Evolutionary conservation across 2,329 filamentous ascomycete genomes (phyloP), one percentile per base, ranked within the genome.

Genomic region (Fusarium veterinarium): DNA sequence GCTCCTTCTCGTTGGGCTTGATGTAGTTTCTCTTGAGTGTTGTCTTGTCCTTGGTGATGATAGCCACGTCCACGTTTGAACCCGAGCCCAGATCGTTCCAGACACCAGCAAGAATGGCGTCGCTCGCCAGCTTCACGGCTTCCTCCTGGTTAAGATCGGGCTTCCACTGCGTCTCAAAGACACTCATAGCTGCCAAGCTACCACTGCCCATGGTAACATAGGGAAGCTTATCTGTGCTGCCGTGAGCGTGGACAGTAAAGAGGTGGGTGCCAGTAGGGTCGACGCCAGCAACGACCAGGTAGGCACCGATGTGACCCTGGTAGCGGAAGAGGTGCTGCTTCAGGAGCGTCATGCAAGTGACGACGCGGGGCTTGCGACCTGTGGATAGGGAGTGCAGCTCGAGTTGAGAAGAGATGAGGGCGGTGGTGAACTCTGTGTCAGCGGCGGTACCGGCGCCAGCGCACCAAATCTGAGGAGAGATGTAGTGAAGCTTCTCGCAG

Each of bases 401-500:
- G 82, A 99, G 92, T 86, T 98, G 96, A 75, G 96, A 99, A 80
- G 95, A 98, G 87, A 98, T 97, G 84, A 99, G 91, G 81, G 95
- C 93, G 67, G 96, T 99, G 77, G 96, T 99, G 88, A 99, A 99
- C 87, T 99, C 96, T 75, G 95, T 98, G 84, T 99, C 96, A 79
- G 96, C 96, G 71, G 96, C 96, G 57, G 96, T 99, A 83, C 97
- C 96, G 76, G 96, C 97, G 77, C 96, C 96, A 14, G 96, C 96
- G 85, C 96, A 99, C 96, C 96, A 99, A 85, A 99, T 99, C 84
- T 98, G 95, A 67, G 96, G 95, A 46, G 96, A 89, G 83, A 99
- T 99, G 88, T 97, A 99, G 87, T 99, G 96, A 74, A 99, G 91
- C 88, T 99, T 99, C 87, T 99, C 95, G 88, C 96, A 98, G 90